Evolutionary conservation across 106 monocot species (phyloP), one percentile per base, ranked within the genome.

Genomic region (Chionographis japonica): DNA sequence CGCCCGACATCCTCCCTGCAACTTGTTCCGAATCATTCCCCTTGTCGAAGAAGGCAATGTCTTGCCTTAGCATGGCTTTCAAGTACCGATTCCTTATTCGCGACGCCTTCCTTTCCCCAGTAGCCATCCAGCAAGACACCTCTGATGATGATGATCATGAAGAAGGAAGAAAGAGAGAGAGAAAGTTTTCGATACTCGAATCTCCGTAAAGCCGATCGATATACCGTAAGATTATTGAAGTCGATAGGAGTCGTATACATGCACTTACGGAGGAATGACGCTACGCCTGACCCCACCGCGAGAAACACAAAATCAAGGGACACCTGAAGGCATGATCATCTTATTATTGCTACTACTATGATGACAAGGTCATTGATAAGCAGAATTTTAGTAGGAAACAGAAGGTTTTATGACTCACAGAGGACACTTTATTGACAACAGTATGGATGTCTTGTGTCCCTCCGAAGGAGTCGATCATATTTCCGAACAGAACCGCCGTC

Each of bases 251-350:
- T n/a, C n/a, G n/a, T n/a, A n/a, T n/a, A n/a, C n/a, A n/a, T n/a
- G n/a, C n/a, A 43, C 82, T 73, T 60, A 82, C 82, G 82, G 7
- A 82, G 40, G 58, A 68, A 73, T 15, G 72, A 18, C 20, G 69
- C 82, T 2, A 77, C 46, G 3, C 77, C 77, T 4, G 77, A 0
- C 37, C 73, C 77, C 7, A 74, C 18, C 3, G 73, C 82, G 73
- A 82, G 66, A 55, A 77, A 82, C 3, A 82, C 82, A 40, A 82
- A 77, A 16, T 82, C n/a, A 12, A 82, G 63, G n/a, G 73, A 50
- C 37, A 82, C 82, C 82, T 82, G 72, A 60, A 69, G 2, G 18
- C 20, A 56, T 40, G 9, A 58, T 27, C n/a, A 75, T 75, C 81
- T 76, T 56, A 27, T 27, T 27, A 27, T 27, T 27, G 27, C 27